Conservation (phyloP, 805 yeast genomes). For the Schizosaccharomyces japonicus region DNA sequence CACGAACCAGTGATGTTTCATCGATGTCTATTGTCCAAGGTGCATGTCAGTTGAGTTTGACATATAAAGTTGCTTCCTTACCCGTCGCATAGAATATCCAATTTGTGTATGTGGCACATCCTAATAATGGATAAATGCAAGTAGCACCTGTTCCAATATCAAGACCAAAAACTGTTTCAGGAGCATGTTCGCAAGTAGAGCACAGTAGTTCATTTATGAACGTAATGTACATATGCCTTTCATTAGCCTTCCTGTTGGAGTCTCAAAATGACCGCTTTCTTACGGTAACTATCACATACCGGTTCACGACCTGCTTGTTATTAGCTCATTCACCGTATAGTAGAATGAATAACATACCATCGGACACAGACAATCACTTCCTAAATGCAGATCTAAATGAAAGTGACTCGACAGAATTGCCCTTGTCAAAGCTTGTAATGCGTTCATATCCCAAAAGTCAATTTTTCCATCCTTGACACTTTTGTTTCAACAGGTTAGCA, state of each 20-base stretch:
- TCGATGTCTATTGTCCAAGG: slow-evolving; percentile 25
- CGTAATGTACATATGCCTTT: neutral
- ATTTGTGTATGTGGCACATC: slow-evolving; percentile 9
- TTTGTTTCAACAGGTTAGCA: too few relatives aligned
- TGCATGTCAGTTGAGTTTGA: slow-evolving; percentile 11
- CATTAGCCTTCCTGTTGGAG: neutral
- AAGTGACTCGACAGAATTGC: neutral
- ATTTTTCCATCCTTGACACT: neutral
- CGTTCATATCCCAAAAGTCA: neutral
- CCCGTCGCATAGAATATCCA: neutral
- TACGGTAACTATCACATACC: neutral
- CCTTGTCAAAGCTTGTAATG: neutral
- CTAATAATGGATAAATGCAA: slow-evolving; percentile 25
- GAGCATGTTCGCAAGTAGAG: neutral
- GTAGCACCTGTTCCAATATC: slow-evolving; percentile 30
- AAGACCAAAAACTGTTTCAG: slow-evolving; percentile 8
- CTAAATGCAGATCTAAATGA: neutral
- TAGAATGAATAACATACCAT: neutral
- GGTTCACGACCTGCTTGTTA: neutral
- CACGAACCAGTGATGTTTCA: slow-evolving; percentile 15
- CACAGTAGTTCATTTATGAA: neutral
- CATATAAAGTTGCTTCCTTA: neutral
- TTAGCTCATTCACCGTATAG: neutral
- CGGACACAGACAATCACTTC: neutral
- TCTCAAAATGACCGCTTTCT: neutral